Evolutionary conservation across 495 filamentous ascomycete species (phyloP).

Genomic region (Penicillium argentinense): DNA sequence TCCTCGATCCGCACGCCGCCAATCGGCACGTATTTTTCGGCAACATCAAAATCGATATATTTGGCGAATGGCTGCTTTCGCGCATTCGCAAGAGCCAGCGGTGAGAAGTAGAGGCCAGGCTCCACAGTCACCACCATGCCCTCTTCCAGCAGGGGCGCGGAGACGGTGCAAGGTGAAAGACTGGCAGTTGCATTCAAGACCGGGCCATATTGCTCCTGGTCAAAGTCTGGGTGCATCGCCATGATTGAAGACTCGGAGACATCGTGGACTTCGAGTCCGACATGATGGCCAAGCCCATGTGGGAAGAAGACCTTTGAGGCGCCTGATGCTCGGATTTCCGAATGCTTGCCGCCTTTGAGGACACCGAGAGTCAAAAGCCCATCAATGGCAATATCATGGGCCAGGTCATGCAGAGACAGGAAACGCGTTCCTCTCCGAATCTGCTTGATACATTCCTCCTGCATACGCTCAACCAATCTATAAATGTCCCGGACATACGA

Average conservation of each 20-base stretch:
- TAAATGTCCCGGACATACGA: slow-evolving; percentile 69
- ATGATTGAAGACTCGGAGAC: slow-evolving; percentile 55
- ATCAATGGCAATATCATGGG: slow-evolving; percentile 68
- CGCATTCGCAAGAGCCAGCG: slow-evolving; percentile 81
- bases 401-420: slow-evolving; percentile 65
- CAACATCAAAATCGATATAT: slow-evolving; percentile 72
- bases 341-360: slow-evolving; percentile 49
- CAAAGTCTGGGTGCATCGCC: slow-evolving; percentile 24
- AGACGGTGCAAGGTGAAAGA: slow-evolving; percentile 29
- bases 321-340: slow-evolving; percentile 66
- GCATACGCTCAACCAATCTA: slow-evolving; percentile 76
- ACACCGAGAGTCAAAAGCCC: slow-evolving; percentile 73
- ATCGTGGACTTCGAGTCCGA: slow-evolving; percentile 91
- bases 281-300: slow-evolving; percentile 85
- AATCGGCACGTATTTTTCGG: slow-evolving; percentile 70
- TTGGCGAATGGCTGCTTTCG: slow-evolving; percentile 60
- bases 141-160: slow-evolving; percentile 53
- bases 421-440: slow-evolving; percentile 67
- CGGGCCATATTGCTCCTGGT: slow-evolving; percentile 20
- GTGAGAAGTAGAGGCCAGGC: slow-evolving; percentile 89
- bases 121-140: slow-evolving; percentile 86
- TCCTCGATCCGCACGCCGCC: slow-evolving; percentile 94
- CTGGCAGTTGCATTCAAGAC: slow-evolving; percentile 23
- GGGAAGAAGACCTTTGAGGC: slow-evolving; percentile 83
- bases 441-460: slow-evolving; percentile 68